Evolutionary conservation across 2,329 filamentous ascomycete species (phyloP), one percentile per base, ranked within the genome.

Genomic region (Microascus cirrosus): DNA sequence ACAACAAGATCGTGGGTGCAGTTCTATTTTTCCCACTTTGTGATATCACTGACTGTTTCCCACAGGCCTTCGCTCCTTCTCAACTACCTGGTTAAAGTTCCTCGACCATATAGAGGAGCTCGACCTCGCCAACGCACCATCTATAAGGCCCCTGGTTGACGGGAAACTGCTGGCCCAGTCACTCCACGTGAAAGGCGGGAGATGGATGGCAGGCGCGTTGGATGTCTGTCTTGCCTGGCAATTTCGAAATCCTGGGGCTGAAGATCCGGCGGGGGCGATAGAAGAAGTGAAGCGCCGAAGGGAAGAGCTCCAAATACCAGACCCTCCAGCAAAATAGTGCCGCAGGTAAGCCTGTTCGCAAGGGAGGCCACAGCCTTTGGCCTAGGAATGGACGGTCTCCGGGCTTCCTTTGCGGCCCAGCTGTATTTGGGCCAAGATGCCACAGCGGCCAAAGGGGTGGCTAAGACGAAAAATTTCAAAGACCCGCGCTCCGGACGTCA

Each of bases 211-310:
- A 57, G 78, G 79, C 53, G 91, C 91, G 3, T 73, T 96, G 53
- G 87, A 95, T 35, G 76, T 91, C 3, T 88, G 90, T 60, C 82
- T 95, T 70, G 84, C 85, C 60, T 97, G 92, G 91, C 94, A 97
- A 71, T 79, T 97, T 56, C 81, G 89, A 42, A 84, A 97, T 66
- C 90, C 91, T 0, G 77, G 77, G 3, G 76, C 74, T 59, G 81
- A 78, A 3, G 86, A 92, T 61, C 70, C 76, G 7, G 65, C 73
- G 7, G 80, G 75, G 2, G 85, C 80, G 1, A 72, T 90, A 57
- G 78, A 84, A 53, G 82, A 85, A 65, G 78, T 90, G 25, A 69
- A 71, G 53, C 69, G 65, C 57, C 75, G 72, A 61, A 77, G 72
- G 60, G 68, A 73, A 25, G 82, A 87, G 65, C 65, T 88, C 57